Evolutionary conservation across 768 basidiomycete species (phyloP).

Genomic region (Ramaria rubella): DNA sequence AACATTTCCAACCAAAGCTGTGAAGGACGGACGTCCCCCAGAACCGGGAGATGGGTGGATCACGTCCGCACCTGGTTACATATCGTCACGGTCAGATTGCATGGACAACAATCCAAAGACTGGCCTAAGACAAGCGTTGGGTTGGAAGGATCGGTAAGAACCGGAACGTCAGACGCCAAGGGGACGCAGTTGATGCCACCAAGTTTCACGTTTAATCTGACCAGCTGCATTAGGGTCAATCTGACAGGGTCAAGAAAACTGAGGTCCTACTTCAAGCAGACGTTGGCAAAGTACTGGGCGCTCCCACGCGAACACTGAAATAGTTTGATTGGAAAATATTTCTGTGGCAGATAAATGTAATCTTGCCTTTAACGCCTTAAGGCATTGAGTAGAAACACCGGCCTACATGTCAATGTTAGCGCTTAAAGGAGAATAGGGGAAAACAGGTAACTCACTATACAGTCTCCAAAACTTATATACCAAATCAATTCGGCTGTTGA

Average conservation of each 20-base stretch:
- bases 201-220: slow-evolving; percentile 75
- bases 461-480: slow-evolving; percentile 69
- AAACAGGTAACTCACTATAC: slow-evolving; percentile 34
- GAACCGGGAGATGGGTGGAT: slow-evolving; percentile 80
- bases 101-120: slow-evolving; percentile 11
- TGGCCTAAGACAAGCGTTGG: slow-evolving; percentile 78
- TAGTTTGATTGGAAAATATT: neutral
- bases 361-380: slow-evolving; percentile 62
- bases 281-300: slow-evolving; percentile 75
- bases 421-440: neutral
- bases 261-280: slow-evolving; percentile 60
- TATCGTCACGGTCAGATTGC: neutral
- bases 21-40: slow-evolving; percentile 74
- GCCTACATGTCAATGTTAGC: slow-evolving; percentile 31
- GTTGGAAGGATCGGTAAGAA: slow-evolving; percentile 60
- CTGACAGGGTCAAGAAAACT: neutral
- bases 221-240: neutral
- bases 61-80: slow-evolving; percentile 61
- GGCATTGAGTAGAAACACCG: slow-evolving; percentile 75
- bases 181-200: slow-evolving; percentile 80
- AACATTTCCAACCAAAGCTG: slow-evolving; percentile 72
- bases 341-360: slow-evolving; percentile 44
- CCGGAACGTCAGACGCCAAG: slow-evolving; percentile 55
- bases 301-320: slow-evolving; percentile 56
- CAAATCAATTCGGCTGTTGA: slow-evolving; percentile 7